phyloP scores from a whole-genome alignment of 139 green algal genomes.

The Tetradesmus obliquus region DNA sequence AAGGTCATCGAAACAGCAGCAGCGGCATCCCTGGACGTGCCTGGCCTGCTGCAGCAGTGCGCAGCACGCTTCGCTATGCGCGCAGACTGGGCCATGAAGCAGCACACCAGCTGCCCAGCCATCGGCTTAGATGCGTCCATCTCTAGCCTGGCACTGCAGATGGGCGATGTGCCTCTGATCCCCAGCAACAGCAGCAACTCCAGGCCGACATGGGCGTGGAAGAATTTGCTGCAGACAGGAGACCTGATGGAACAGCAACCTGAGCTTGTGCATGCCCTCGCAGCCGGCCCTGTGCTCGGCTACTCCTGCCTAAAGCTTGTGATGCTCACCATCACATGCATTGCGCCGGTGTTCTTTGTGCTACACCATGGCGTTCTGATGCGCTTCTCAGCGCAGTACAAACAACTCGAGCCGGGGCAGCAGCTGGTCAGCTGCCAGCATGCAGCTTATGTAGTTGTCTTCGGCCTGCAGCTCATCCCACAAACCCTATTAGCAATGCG shows the following conservation, averaged over 20 bases:
- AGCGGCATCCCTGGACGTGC: not conserved
- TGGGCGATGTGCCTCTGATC: not conserved
- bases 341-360: not conserved
- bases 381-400: not conserved
- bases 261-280: not conserved
- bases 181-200: too few species aligned
- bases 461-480: not conserved
- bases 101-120: not conserved
- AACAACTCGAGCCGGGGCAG: not conserved
- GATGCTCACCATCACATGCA: not conserved
- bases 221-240: not conserved
- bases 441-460: slow-evolving; percentile 1
- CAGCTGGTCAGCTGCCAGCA: slow-evolving; percentile 27
- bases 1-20: not conserved
- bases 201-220: slow-evolving; percentile 23
- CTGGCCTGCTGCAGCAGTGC: not conserved
- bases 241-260: not conserved
- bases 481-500: slow-evolving; percentile 11
- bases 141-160: too few species aligned
- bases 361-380: slow-evolving; percentile 7
- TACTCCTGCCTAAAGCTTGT: not conserved
- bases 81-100: slow-evolving; percentile 4
- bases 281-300: not conserved
- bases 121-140: not conserved
- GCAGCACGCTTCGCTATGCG: not conserved